Conservation (phyloP, 257 asterid species). For the Handroanthus guayacan region DNA sequence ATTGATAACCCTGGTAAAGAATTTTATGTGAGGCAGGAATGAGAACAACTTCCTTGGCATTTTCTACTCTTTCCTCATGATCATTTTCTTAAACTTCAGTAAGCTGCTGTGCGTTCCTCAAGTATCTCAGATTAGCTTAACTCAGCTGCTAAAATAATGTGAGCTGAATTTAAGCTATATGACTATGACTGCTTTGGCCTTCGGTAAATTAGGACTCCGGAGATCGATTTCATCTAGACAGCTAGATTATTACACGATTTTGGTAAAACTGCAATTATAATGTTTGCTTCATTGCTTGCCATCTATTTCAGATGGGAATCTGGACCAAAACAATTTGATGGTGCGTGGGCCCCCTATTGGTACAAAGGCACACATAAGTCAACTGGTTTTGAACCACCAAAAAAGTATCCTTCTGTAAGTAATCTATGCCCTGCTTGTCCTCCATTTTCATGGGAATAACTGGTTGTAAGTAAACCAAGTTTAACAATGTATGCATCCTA, state of each 20-base stretch:
- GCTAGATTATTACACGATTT: background rate
- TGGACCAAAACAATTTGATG: constrained; percentile 79
- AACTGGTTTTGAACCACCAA: constrained; percentile 57
- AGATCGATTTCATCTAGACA: background rate
- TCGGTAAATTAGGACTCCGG: constrained; percentile 17
- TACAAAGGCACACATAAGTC: constrained; percentile 61
- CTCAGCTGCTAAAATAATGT: background rate
- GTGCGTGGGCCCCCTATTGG: constrained; percentile 81
- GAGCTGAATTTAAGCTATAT: background rate
- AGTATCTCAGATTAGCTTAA: background rate
- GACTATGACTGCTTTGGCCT: background rate
- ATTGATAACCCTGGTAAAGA: background rate
- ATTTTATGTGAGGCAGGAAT: background rate
- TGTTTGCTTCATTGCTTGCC: constrained; percentile 20
- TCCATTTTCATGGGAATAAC: constrained; percentile 1
- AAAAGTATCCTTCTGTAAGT: constrained; percentile 64
- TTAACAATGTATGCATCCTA: background rate
- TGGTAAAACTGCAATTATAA: constrained; percentile 20
- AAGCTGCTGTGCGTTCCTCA: constrained; percentile 20
- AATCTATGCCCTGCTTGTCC: constrained; percentile 8
- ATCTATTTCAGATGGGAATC: constrained; percentile 72
- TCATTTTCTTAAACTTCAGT: background rate
- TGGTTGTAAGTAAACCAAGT: constrained; percentile 14
- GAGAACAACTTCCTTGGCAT: background rate
- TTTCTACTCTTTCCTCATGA: background rate